Evolutionary conservation across 2,329 filamentous ascomycete species (phyloP).

Genomic region (Pseudogymnoascus sp.): DNA sequence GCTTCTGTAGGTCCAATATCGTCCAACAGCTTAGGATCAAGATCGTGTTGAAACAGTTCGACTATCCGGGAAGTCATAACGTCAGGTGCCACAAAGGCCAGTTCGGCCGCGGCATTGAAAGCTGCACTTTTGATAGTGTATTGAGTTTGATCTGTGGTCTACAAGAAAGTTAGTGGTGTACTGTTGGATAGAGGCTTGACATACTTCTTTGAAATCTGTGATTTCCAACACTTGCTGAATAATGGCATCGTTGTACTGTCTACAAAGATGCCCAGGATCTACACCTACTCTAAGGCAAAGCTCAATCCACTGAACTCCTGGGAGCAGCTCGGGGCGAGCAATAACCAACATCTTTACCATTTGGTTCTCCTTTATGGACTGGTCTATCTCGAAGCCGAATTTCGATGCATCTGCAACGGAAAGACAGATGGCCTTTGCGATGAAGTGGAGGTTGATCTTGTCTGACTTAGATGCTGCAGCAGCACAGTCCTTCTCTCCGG

Average conservation of each 20-base stretch:
- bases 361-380: slow-evolving; percentile 53
- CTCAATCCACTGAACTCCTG: slow-evolving; percentile 79
- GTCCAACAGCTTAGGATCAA: slow-evolving; percentile 60
- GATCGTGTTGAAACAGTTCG: slow-evolving; percentile 62
- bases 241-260: slow-evolving; percentile 53
- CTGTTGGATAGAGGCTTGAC: slow-evolving; percentile 15
- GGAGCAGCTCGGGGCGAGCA: slow-evolving; percentile 67
- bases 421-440: slow-evolving; percentile 56
- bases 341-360: slow-evolving; percentile 71
- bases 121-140: slow-evolving; percentile 56
- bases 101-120: slow-evolving; percentile 76
- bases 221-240: slow-evolving; percentile 56
- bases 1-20: slow-evolving; percentile 78
- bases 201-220: slow-evolving; percentile 36
- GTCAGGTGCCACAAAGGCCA: slow-evolving; percentile 89
- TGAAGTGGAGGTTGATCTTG: slow-evolving; percentile 52
- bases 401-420: slow-evolving; percentile 41
- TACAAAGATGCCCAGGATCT: slow-evolving; percentile 73
- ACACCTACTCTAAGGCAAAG: slow-evolving; percentile 69
- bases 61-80: slow-evolving; percentile 69
- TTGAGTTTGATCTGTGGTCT: slow-evolving; percentile 27
- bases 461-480: slow-evolving; percentile 57
- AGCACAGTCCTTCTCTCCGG: slow-evolving; percentile 69
- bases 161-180: slow-evolving; percentile 12
- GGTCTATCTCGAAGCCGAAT: slow-evolving; percentile 35